Evolutionary conservation across 2,329 filamentous ascomycete genomes (phyloP).

Genomic region (Trichoderma lentiforme): DNA sequence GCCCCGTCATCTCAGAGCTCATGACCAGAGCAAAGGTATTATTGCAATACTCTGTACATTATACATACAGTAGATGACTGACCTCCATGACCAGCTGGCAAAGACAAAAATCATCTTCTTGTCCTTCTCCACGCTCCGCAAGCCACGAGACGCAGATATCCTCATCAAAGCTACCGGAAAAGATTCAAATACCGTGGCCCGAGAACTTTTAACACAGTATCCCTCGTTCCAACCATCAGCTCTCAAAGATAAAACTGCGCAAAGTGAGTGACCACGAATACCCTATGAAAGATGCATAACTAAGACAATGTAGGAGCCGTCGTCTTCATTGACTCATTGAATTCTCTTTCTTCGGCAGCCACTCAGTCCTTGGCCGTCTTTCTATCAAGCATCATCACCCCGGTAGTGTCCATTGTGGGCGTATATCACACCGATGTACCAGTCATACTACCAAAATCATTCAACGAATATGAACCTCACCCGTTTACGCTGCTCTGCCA

Average conservation of each 20-base stretch:
- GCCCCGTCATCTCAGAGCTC: conserved; percentile 69
- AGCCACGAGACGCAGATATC: conserved; percentile 61
- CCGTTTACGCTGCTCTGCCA: conserved; percentile 73
- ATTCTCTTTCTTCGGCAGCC: conserved; percentile 56
- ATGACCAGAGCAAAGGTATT: conserved; percentile 68
- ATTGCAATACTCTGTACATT: neutral
- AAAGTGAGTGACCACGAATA: conserved; percentile 38
- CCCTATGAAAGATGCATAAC: neutral
- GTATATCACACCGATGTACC: conserved; percentile 83
- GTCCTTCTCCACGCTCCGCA: conserved; percentile 70
- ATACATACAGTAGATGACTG: neutral
- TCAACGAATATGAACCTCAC: conserved; percentile 59
- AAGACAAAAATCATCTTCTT: conserved; percentile 72
- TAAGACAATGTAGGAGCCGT: conserved; percentile 56
- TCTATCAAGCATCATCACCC: conserved; percentile 65
- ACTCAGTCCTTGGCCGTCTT: conserved; percentile 62
- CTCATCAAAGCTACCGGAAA: conserved; percentile 65
- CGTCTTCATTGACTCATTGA: conserved; percentile 76
- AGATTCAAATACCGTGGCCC: conserved; percentile 51
- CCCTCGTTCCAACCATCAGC: conserved; percentile 37
- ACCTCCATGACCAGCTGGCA: conserved; percentile 41
- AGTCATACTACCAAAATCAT: conserved; percentile 42
- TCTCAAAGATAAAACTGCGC: conserved; percentile 34
- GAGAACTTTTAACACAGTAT: conserved; percentile 57
- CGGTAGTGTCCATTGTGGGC: conserved; percentile 68